phyloP scores from a whole-genome alignment of 2,329 filamentous ascomycete species.

The Exophiala xenobiotica region DNA sequence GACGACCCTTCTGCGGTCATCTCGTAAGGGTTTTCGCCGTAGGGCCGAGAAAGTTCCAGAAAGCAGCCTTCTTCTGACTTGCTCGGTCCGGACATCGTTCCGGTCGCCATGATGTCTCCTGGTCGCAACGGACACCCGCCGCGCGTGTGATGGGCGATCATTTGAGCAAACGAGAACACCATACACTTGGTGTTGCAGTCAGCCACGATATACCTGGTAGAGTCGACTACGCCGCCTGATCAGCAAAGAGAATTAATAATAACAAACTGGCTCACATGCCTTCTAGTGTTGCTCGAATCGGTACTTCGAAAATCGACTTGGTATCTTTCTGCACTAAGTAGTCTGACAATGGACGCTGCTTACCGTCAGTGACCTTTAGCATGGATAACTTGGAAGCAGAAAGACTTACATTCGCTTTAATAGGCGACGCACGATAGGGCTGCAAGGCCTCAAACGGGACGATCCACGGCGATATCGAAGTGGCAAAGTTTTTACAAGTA shows the following conservation, averaged over 20 bases:
- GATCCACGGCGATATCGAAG: conserved; percentile 62
- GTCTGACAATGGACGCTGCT: conserved; percentile 1
- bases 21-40: conserved; percentile 64
- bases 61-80: conserved; percentile 62
- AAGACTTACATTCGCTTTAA: conserved; percentile 43
- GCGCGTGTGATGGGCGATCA: conserved; percentile 74
- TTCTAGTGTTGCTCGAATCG: conserved; percentile 10
- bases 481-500: conserved; percentile 61
- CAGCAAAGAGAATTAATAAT: not conserved
- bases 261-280: not conserved
- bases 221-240: not conserved
- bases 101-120: conserved; percentile 73
- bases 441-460: conserved; percentile 62
- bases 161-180: conserved; percentile 76
- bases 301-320: conserved; percentile 7
- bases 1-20: conserved; percentile 41
- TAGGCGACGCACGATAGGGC: conserved; percentile 41
- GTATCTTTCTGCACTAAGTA: conserved; percentile 4
- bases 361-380: conserved; percentile 35
- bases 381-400: conserved; percentile 57
- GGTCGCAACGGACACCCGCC: conserved; percentile 71
- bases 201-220: conserved; percentile 43
- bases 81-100: conserved; percentile 68
- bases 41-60: conserved; percentile 66
- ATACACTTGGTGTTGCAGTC: conserved; percentile 63